Percentiles rank a stretch among this genome's conserved stretches.
These are phyloP conservation scores for Acidiella bohemica DNA, from an alignment of 495 filamentous ascomycete genomes.

Conservation along the genomic window DNA sequence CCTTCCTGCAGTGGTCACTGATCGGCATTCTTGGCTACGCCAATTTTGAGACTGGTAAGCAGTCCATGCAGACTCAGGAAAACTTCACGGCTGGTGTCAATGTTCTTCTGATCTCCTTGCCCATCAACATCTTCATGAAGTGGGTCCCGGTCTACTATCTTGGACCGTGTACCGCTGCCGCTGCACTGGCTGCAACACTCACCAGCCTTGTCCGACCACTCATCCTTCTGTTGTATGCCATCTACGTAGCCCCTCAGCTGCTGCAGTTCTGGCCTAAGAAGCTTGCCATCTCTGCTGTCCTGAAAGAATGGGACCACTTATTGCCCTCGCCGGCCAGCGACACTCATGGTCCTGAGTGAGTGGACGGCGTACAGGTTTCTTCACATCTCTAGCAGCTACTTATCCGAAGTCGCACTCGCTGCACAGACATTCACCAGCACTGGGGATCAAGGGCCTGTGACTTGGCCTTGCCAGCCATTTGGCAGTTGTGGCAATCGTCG, in stretches of 20 bases:
- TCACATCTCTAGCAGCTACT: constrained; percentile 14
- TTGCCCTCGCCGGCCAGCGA: constrained; percentile 18
- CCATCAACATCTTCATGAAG: constrained; percentile 21
- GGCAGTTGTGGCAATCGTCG: neutral
- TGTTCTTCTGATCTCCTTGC: constrained; percentile 18
- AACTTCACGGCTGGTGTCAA: constrained; percentile 19
- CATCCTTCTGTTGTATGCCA: constrained; percentile 15
- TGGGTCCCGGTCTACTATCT: constrained; percentile 20
- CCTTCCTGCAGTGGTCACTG: constrained; percentile 17
- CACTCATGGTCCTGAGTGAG: constrained; percentile 21
- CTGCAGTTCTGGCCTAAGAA: constrained; percentile 1
- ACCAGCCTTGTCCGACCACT: constrained; percentile 19
- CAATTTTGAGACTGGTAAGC: constrained; percentile 23
- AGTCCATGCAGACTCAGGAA: constrained; percentile 23
- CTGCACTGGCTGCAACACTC: constrained; percentile 16
- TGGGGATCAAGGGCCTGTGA: constrained; percentile 2
- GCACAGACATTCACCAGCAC: constrained; percentile 21
- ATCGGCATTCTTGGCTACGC: constrained; percentile 20
- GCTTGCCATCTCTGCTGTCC: constrained; percentile 19
- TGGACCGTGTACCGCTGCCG: constrained; percentile 17
- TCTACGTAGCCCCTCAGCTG: constrained; percentile 6
- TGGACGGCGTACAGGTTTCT: constrained; percentile 23
- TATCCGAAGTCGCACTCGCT: constrained; percentile 16
- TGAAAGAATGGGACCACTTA: constrained; percentile 23
- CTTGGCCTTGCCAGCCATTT: neutral